These are phyloP conservation scores for Ligustrum vulgare DNA, from an alignment of 257 asterid species.

Conservation along the genomic window DNA sequence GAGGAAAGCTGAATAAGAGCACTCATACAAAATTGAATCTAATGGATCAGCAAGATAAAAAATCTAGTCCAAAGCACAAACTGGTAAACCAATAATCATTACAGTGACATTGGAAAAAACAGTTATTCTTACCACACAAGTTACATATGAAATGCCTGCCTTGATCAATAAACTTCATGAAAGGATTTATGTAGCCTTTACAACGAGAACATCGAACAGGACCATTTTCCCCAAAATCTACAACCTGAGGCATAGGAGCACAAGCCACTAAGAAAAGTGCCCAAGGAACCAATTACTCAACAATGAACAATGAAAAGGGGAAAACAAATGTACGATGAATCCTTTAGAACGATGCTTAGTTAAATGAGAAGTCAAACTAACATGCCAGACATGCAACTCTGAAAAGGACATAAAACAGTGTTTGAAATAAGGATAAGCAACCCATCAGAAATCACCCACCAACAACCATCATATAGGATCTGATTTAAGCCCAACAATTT, in stretches of 20 bases:
- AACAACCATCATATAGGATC: neutral
- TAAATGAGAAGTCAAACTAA: neutral
- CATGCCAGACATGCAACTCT: neutral
- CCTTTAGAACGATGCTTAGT: neutral
- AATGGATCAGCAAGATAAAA: neutral
- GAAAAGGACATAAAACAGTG: neutral
- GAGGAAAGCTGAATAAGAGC: neutral
- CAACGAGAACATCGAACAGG: constrained; percentile 99
- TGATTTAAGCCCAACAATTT: neutral
- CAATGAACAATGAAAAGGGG: neutral
- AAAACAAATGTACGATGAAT: neutral
- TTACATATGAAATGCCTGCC: constrained; percentile 95
- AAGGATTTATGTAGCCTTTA: constrained; percentile 97
- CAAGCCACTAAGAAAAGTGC: constrained; percentile 3
- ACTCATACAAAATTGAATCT: neutral
- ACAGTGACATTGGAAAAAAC: neutral
- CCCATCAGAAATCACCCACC: neutral
- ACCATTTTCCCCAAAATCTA: constrained; percentile 96
- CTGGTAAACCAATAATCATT: neutral
- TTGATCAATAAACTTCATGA: constrained; percentile 92
- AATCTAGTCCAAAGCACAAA: constrained; percentile 1
- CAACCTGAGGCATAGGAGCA: constrained; percentile 52
- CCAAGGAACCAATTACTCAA: neutral
- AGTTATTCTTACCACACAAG: constrained; percentile 75
- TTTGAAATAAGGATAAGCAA: neutral